Percentiles rank a stretch among this genome's conserved stretches.
phyloP scores from a whole-genome alignment of 768 basidiomycete genomes.

The Tricholoma flavovirens region DNA sequence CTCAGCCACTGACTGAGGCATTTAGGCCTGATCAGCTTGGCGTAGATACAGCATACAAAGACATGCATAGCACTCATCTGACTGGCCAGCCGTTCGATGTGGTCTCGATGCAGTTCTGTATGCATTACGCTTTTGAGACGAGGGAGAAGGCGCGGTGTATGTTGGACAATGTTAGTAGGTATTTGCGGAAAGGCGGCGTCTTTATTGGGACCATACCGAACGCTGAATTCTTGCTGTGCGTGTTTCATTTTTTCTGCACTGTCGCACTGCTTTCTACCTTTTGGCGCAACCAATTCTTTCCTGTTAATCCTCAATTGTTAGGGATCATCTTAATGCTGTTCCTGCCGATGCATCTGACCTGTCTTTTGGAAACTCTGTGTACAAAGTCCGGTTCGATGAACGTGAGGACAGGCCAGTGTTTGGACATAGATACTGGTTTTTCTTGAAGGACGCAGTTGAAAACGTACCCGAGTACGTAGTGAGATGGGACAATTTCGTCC shows the following conservation, averaged over 20 bases:
- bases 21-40: slow-evolving; percentile 56
- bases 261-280: not conserved
- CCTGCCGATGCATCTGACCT: slow-evolving; percentile 64
- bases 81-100: slow-evolving; percentile 72
- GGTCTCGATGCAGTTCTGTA: slow-evolving; percentile 98
- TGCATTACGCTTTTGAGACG: slow-evolving; percentile 99
- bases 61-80: slow-evolving; percentile 6
- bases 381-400: slow-evolving; percentile 81
- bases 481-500: slow-evolving; percentile 88
- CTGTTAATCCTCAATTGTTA: slow-evolving; percentile 23
- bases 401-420: slow-evolving; percentile 58
- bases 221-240: slow-evolving; percentile 76
- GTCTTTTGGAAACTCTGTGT: slow-evolving; percentile 87
- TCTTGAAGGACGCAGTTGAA: slow-evolving; percentile 90
- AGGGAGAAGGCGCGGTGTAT: slow-evolving; percentile 81
- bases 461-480: slow-evolving; percentile 97
- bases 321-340: slow-evolving; percentile 65
- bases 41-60: slow-evolving; percentile 15
- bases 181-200: slow-evolving; percentile 79
- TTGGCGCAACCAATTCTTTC: not conserved
- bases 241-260: slow-evolving; percentile 8
- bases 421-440: slow-evolving; percentile 94
- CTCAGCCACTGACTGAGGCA: slow-evolving; percentile 61
- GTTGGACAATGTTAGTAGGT: slow-evolving; percentile 83
- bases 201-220: slow-evolving; percentile 98